Conservation (phyloP, 179 eudicot species). For the Carnegiea gigantea region DNA sequence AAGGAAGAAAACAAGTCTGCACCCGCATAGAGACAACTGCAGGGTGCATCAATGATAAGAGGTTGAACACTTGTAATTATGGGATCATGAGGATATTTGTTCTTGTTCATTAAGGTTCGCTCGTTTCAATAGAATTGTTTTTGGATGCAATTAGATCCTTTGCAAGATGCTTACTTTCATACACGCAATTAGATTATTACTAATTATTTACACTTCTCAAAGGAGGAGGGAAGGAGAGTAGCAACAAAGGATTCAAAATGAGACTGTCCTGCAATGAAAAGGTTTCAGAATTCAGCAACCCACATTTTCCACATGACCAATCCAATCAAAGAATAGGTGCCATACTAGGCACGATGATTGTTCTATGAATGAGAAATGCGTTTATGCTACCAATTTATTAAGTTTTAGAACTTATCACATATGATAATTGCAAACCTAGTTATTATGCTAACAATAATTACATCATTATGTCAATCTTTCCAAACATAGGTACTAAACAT, state of each 20-base stretch:
- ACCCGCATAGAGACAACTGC: background rate
- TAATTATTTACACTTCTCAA: background rate
- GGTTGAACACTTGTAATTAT: background rate
- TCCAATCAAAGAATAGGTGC: too few relatives aligned
- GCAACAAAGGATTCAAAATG: background rate
- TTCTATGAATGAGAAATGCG: too few relatives aligned
- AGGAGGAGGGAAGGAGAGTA: background rate
- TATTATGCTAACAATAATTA: too few relatives aligned
- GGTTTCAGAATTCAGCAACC: too few relatives aligned
- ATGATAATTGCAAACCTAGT: too few relatives aligned
- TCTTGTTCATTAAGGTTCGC: background rate
- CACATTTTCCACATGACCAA: too few relatives aligned
- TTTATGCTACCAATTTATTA: too few relatives aligned
- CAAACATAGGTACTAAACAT: too few relatives aligned
- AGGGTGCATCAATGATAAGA: background rate
- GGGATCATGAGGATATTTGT: background rate
- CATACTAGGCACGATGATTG: too few relatives aligned
- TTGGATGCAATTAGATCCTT: background rate
- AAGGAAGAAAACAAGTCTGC: background rate
- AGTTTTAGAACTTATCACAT: too few relatives aligned
- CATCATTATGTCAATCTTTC: too few relatives aligned
- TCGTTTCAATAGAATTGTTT: background rate
- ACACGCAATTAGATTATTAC: background rate
- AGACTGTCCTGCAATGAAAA: too few relatives aligned
- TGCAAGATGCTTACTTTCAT: background rate